A percentile compares a stretch with the other conserved stretches of the same genome.
These are phyloP conservation scores for Strobilomyces dryophilus DNA, from an alignment of 768 basidiomycete species.

Conservation along the genomic window DNA sequence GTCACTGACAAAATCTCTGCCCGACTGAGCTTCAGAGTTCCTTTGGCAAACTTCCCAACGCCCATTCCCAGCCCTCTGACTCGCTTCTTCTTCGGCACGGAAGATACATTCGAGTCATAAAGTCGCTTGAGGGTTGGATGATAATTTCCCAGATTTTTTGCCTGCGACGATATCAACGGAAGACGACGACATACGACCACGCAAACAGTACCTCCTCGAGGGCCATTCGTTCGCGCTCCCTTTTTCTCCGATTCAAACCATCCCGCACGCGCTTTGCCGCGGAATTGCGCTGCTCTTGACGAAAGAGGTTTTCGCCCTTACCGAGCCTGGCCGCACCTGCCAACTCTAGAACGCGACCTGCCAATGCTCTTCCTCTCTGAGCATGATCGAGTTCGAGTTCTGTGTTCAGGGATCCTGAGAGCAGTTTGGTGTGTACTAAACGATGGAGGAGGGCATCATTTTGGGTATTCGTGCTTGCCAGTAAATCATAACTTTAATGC, in stretches of 20 bases:
- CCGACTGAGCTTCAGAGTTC: constrained; percentile 59
- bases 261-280: constrained; percentile 71
- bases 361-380: constrained; percentile 67
- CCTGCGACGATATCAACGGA: constrained; percentile 40
- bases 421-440: constrained; percentile 72
- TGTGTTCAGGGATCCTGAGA: constrained; percentile 67
- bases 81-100: constrained; percentile 40
- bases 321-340: constrained; percentile 67
- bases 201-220: constrained; percentile 62
- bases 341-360: constrained; percentile 73
- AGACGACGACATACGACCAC: background rate
- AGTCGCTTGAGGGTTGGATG: constrained; percentile 72
- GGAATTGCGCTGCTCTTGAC: constrained; percentile 60
- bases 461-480: constrained; percentile 60
- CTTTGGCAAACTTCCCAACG: constrained; percentile 69
- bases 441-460: constrained; percentile 79
- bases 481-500: background rate
- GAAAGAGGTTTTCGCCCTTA: constrained; percentile 62
- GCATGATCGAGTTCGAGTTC: constrained; percentile 62
- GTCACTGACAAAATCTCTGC: constrained; percentile 50
- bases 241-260: constrained; percentile 61
- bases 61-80: constrained; percentile 73
- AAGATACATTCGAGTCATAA: constrained; percentile 41
- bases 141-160: constrained; percentile 82
- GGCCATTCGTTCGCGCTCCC: constrained; percentile 46